These are phyloP conservation scores for Marchantia paleacea DNA, from an alignment of 225 moss, liverwort and hornwort genomes.

Conservation along the genomic window DNA sequence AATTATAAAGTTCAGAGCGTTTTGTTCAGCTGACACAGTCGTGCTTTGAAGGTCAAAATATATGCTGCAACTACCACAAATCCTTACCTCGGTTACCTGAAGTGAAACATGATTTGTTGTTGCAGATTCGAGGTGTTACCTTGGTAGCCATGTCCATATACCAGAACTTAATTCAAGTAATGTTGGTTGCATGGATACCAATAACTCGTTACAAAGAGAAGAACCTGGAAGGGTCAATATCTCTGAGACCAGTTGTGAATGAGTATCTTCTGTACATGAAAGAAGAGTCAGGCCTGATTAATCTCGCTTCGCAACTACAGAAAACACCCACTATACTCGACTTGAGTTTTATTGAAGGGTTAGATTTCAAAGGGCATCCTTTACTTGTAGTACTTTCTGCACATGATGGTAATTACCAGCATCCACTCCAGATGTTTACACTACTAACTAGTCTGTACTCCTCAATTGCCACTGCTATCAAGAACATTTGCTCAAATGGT, in stretches of 20 bases:
- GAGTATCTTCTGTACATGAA: constrained; percentile 29
- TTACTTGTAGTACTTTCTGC: constrained; percentile 39
- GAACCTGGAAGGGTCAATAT: constrained; percentile 12
- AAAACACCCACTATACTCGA: constrained; percentile 29
- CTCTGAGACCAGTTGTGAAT: constrained; percentile 28
- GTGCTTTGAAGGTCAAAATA: not conserved
- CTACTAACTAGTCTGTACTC: not conserved
- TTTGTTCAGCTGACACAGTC: not conserved
- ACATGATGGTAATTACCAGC: constrained; percentile 37
- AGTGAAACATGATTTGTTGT: not conserved
- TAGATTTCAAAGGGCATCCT: constrained; percentile 49
- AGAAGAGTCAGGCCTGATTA: constrained; percentile 19
- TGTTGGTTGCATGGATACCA: constrained; percentile 38
- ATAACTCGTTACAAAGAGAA: constrained; percentile 19
- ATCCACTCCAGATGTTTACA: not conserved
- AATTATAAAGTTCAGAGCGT: not conserved
- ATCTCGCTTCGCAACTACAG: constrained; percentile 28
- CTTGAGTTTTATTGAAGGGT: constrained; percentile 33
- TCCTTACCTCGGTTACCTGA: not conserved
- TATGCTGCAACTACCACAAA: not conserved
- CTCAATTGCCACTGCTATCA: not conserved
- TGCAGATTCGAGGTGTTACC: constrained; percentile 39
- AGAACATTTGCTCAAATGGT: not conserved
- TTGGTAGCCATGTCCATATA: constrained; percentile 41
- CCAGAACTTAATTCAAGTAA: constrained; percentile 37